phyloP scores from a whole-genome alignment of 306 rosid species.

The Vigna unguiculata region DNA sequence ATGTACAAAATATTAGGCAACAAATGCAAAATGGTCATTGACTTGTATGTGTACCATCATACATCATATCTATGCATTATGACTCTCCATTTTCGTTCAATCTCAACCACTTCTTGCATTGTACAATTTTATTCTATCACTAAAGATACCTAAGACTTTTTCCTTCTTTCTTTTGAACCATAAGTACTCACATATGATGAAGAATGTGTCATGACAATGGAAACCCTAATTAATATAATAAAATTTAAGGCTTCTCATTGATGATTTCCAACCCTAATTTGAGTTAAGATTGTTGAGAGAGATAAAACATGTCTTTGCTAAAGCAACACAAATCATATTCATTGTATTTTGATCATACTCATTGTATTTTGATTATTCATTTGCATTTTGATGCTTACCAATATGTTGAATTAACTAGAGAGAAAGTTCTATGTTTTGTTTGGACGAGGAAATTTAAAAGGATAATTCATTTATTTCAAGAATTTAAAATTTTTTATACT shows the following conservation, averaged over 20 bases:
- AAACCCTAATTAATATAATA: not conserved
- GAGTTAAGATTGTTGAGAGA: not conserved
- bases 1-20: not conserved
- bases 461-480: no score
- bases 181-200: not conserved
- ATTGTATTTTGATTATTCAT: not conserved
- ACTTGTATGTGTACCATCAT: not conserved
- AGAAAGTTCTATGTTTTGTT: no score
- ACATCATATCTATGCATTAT: not conserved
- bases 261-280: not conserved
- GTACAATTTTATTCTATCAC: not conserved
- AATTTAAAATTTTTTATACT: no score
- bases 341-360: not conserved
- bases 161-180: conserved; percentile 9
- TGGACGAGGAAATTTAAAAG: no score
- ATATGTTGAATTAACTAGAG: not conserved
- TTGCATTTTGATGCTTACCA: not conserved
- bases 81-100: conserved; percentile 9
- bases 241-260: not conserved
- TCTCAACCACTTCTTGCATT: not conserved
- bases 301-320: not conserved
- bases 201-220: not conserved
- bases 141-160: not conserved
- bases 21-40: not conserved
- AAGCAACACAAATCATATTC: not conserved